Base-by-base conservation (phyloP, 208 protist genomes). In the Trypanosoma lewisi region DNA sequence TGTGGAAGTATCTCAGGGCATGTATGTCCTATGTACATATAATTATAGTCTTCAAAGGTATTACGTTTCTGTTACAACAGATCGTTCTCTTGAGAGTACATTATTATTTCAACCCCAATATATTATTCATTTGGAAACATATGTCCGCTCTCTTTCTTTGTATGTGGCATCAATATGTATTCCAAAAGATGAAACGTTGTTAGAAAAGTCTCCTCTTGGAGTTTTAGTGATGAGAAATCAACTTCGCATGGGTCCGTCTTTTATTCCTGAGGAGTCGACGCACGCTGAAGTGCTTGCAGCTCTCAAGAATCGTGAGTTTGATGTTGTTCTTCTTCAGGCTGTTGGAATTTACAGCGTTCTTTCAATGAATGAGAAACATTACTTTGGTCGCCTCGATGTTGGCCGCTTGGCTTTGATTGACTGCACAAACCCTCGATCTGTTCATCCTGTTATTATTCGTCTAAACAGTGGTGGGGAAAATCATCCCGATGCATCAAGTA, bases 261-360 rank as follows among this genome's bases (percentile, higher is more conserved):
- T 70, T 19, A 59, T 36, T 51, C 4, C 49, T 25, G 67, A 67
- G 19, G 67, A 52, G 14, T 63, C 50, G 14, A 70, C 63, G 6
- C 69, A 80, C 17, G 68, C 55, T 11, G 56, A 75, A 16, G 21
- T 68, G 5, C 56, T 82, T 21, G 50, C 61, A 12, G 58, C 57
- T 2, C 63, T 80, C 9, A 67, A 80, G 41, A 44, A 31, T 27
- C 14, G 55, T 7, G 84, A 91, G 49, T 21, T 91, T 17, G 85
- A 94, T 60, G 23, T 94, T 16, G 17, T 89, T 41, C 60, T 80
- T 17, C 21, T 94, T 49, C 74, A 77, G 5, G 47, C 82, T 5
- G 30, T 70, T 27, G 78, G 73, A 19, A 55, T 87, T 21, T 87
- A 85, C 47, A 42, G 60, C 30, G 71, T 52, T 27, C 36, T 58